A percentile compares a stretch with the other conserved stretches of the same genome.
These are phyloP conservation scores for Cercospora zeina DNA, from an alignment of 2,329 filamentous ascomycete genomes.

Conservation along the genomic window DNA sequence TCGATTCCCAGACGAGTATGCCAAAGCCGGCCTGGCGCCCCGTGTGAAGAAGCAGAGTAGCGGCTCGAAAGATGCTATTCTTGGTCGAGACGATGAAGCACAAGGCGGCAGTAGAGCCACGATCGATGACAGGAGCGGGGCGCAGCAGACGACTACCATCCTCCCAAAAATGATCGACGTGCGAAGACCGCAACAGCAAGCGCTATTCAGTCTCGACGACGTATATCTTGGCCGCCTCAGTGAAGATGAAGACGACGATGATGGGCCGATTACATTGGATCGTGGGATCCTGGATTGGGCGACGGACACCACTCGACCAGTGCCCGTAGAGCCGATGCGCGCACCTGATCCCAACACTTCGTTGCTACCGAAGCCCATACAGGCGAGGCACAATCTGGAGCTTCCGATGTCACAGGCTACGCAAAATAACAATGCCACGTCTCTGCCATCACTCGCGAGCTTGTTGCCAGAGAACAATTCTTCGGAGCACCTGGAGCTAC, in stretches of 20 bases:
- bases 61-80: not conserved
- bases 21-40: constrained; percentile 48
- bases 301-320: constrained; percentile 14
- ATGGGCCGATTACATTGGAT: constrained; percentile 39
- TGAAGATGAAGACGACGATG: constrained; percentile 30
- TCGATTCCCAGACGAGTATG: constrained; percentile 59
- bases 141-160: not conserved
- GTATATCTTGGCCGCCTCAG: constrained; percentile 35
- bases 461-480: constrained; percentile 21
- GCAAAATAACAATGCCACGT: constrained; percentile 20
- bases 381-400: constrained; percentile 29
- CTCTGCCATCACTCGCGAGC: constrained; percentile 21
- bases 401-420: constrained; percentile 5
- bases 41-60: constrained; percentile 35
- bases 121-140: not conserved
- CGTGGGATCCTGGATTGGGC: constrained; percentile 42
- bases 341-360: constrained; percentile 33
- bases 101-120: not conserved
- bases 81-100: not conserved
- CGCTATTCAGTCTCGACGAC: constrained; percentile 34
- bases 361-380: constrained; percentile 29
- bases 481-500: constrained; percentile 36
- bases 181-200: constrained; percentile 19
- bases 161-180: not conserved
- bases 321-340: constrained; percentile 11